Conservation (phyloP, 2,329 filamentous ascomycete species). For the Bertia moriformis region DNA sequence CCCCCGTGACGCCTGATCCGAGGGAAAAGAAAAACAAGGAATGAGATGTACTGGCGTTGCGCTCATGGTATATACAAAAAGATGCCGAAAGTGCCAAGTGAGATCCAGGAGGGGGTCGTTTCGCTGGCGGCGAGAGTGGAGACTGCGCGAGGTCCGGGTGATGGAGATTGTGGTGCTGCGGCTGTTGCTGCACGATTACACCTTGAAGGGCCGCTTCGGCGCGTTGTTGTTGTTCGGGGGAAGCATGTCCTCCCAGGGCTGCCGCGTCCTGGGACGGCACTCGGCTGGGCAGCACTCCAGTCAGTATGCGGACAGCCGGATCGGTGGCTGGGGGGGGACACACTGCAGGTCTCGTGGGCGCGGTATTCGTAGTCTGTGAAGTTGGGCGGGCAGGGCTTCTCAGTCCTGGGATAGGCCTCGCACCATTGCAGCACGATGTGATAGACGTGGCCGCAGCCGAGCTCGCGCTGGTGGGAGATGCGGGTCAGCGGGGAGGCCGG, state of each 20-base stretch:
- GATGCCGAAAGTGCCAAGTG: too few relatives aligned
- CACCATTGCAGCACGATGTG: background rate
- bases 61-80: too few relatives aligned
- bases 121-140: too few relatives aligned
- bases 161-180: too few relatives aligned
- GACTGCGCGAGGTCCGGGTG: too few relatives aligned
- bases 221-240: background rate
- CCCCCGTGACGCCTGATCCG: too few relatives aligned
- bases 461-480: background rate
- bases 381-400: background rate
- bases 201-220: background rate
- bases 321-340: background rate
- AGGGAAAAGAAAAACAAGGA: too few relatives aligned
- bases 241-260: background rate
- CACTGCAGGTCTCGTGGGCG: background rate
- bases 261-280: background rate
- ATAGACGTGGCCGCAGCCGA: background rate
- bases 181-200: too few relatives aligned
- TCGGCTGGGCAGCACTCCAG: background rate
- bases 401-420: background rate
- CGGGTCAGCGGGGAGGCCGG: too few relatives aligned
- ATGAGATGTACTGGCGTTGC: too few relatives aligned
- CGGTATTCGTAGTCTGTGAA: background rate
- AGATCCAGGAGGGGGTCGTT: too few relatives aligned
- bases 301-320: background rate